Evolutionary conservation across 768 basidiomycete species (phyloP), one percentile per base, ranked within the genome.

Genomic region (Serendipita sp.): DNA sequence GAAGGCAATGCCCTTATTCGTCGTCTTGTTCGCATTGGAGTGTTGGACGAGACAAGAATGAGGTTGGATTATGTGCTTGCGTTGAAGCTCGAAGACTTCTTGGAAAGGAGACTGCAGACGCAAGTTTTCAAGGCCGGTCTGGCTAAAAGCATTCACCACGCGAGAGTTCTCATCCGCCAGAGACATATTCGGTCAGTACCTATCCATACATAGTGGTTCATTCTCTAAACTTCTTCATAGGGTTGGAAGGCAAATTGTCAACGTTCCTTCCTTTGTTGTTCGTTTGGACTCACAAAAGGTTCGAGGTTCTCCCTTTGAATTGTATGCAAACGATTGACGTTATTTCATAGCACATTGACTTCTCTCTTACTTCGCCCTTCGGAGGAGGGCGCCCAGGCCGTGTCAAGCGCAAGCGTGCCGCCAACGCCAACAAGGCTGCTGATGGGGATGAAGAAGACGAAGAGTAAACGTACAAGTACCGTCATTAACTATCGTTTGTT

Each of bases 61-160:
- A 86, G 95, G 77, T 90, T 99, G 78, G 96, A 99, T 88, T 99
- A 99, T 86, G 96, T 98, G 81, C 81, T 99, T 76, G 96, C 95
- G 64, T 81, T 98, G 71, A 98, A 97, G 81, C 86, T 97, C 71
- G 96, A 99, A 77, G 96, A 99, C 79, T 99, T 99, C 88, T 88
- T 99, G 88, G 96, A 99, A 83, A 84, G 96, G 72, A 81, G 96
- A 71, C 79, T 99, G 74, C 96, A 99, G 79, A 99, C 96, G 45
- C 96, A 98, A 81, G 96, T 99, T 72, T 99, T 98, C 89, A 98
- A 98, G 84, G 85, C 82, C 70, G 94, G 94, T 70, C 82, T 99
- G 69, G 96, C 96, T 66, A 98, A 98, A 86, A 86, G 83, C 72
- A 96, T 99, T 71, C 96, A 99, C 78, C 96, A 98, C 75, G 96